Percentiles rank a stretch among this genome's conserved stretches.
phyloP scores from a whole-genome alignment of 331 rosid genomes.

The Telfairia occidentalis region DNA sequence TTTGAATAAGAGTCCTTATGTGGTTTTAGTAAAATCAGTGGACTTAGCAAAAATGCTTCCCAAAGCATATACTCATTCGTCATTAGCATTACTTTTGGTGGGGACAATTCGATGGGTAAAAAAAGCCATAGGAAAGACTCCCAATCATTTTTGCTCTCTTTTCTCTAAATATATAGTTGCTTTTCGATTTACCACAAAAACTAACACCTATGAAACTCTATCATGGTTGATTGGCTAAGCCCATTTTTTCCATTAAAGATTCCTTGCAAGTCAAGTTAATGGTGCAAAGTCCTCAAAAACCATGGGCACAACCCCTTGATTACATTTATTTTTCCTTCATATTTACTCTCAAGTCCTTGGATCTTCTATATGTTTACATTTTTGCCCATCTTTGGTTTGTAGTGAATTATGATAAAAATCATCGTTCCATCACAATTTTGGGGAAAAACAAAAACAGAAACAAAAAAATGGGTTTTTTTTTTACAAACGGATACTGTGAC shows the following conservation, averaged over 20 bases:
- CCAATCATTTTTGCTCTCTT: not conserved
- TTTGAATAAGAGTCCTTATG: not conserved
- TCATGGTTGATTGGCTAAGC: not conserved
- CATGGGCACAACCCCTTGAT: not conserved
- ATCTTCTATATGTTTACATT: not conserved
- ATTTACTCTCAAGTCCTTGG: not conserved
- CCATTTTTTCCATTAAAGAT: not conserved
- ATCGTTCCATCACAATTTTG: not conserved
- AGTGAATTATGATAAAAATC: no score
- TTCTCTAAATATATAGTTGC: not conserved
- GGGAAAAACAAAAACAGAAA: not conserved
- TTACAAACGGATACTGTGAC: not conserved
- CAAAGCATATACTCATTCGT: not conserved
- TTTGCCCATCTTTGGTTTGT: not conserved
- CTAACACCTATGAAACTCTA: not conserved
- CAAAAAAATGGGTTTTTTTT: not conserved
- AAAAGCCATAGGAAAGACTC: not conserved
- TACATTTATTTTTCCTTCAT: not conserved
- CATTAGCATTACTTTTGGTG: not conserved
- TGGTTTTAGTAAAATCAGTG: not conserved
- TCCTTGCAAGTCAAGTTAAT: not conserved
- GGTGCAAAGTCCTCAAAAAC: not conserved
- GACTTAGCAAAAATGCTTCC: constrained; percentile 4
- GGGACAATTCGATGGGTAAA: not conserved
- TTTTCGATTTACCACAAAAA: not conserved